Conservation (phyloP, 352 stramenopile genomes). For the Phytophthora quininea region DNA sequence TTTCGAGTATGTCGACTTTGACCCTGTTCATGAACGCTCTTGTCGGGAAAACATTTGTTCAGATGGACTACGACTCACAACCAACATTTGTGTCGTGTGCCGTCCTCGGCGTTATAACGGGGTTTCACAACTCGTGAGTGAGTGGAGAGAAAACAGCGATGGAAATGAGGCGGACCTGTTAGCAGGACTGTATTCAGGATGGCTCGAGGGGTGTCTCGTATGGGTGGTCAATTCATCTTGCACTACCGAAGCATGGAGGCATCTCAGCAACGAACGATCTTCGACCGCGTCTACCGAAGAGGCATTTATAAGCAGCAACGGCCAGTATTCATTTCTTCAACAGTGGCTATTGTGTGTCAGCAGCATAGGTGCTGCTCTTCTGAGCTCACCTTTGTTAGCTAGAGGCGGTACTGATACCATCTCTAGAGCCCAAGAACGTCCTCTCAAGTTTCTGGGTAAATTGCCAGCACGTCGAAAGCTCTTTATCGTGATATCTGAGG, state of each 20-base stretch:
- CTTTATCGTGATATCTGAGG: slow-evolving; percentile 60
- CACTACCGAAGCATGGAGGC: slow-evolving; percentile 27
- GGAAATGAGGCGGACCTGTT: background rate
- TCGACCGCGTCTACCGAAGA: slow-evolving; percentile 28
- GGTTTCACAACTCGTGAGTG: slow-evolving; percentile 33
- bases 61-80: slow-evolving; percentile 27
- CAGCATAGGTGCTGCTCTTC: slow-evolving; percentile 28
- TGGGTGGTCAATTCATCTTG: slow-evolving; percentile 36
- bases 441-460: background rate
- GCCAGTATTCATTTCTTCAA: slow-evolving; percentile 61
- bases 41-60: slow-evolving; percentile 19
- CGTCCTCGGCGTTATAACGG: slow-evolving; percentile 38
- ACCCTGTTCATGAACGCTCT: slow-evolving; percentile 25
- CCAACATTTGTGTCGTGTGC: slow-evolving; percentile 56
- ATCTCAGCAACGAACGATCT: slow-evolving; percentile 23
- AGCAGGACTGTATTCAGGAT: slow-evolving; percentile 18
- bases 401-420: background rate
- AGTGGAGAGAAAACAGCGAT: slow-evolving; percentile 8
- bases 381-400: slow-evolving; percentile 6
- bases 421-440: background rate
- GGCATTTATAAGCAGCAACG: slow-evolving; percentile 43
- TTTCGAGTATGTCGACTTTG: slow-evolving; percentile 15
- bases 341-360: slow-evolving; percentile 55
- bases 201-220: slow-evolving; percentile 28
- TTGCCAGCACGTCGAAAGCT: slow-evolving; percentile 42